Conservation (phyloP, 2,329 filamentous ascomycete species). For the Plenodomus biglobosus region DNA sequence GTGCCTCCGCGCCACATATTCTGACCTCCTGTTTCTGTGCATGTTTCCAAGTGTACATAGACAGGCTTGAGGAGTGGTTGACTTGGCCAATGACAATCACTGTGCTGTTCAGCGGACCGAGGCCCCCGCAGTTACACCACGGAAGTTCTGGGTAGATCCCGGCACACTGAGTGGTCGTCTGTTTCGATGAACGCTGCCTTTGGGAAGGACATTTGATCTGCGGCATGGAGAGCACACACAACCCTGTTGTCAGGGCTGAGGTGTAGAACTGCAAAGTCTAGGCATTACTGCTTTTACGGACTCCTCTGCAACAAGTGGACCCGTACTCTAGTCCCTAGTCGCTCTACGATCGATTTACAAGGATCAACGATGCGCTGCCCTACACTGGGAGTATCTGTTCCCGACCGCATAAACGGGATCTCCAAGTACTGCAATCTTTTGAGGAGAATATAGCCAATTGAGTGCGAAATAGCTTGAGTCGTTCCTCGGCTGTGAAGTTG, state of each 20-base stretch:
- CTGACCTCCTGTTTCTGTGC: too few species aligned
- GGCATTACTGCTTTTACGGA: neutral
- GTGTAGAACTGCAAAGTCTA: neutral
- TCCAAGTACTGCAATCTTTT: neutral
- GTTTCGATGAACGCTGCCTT: too few species aligned
- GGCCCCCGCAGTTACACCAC: neutral
- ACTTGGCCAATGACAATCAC: constrained; percentile 1
- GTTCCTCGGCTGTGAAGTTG: neutral
- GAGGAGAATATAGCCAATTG: neutral
- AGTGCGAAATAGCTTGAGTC: neutral
- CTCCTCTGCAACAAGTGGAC: neutral
- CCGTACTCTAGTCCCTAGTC: neutral
- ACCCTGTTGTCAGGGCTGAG: neutral
- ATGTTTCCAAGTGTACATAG: neutral
- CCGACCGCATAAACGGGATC: neutral
- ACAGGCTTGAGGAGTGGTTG: constrained; percentile 2
- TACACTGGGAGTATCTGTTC: neutral
- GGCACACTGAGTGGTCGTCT: neutral
- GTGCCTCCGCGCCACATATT: too few species aligned
- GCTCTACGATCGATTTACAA: neutral
- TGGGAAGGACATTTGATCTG: too few species aligned
- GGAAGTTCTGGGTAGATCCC: constrained; percentile 1
- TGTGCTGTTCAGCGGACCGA: neutral
- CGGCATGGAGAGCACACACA: neutral
- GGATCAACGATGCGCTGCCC: neutral